Percentiles rank a stretch among this genome's conserved stretches.
These are phyloP conservation scores for Artemisia annua DNA, from an alignment of 129 eudicot genomes.

Conservation along the genomic window DNA sequence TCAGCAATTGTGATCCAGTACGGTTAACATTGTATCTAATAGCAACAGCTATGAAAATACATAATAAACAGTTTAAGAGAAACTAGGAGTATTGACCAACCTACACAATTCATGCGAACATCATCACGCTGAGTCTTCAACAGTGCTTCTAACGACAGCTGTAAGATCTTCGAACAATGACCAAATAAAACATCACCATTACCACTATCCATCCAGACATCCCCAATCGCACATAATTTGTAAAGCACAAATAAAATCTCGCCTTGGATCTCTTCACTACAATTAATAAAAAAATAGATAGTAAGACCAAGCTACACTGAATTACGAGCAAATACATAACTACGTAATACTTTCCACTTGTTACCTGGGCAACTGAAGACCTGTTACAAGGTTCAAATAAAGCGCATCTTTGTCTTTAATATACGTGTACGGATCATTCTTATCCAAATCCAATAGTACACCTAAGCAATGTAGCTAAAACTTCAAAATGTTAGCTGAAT, in stretches of 20 bases:
- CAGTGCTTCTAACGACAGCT: slow-evolving; percentile 67
- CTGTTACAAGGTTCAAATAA: slow-evolving; percentile 67
- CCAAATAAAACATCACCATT: slow-evolving; percentile 44
- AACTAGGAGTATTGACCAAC: slow-evolving; percentile 42
- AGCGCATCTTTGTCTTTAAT: slow-evolving; percentile 65
- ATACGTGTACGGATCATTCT: slow-evolving; percentile 40
- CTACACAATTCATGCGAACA: slow-evolving; percentile 89
- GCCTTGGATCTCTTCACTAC: slow-evolving; percentile 88
- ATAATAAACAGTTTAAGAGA: slow-evolving; percentile 10
- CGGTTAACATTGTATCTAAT: slow-evolving; percentile 7
- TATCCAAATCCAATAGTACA: slow-evolving; percentile 67
- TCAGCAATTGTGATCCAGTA: slow-evolving; percentile 1
- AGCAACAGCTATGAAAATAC: slow-evolving; percentile 9
- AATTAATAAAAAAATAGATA: slow-evolving; percentile 7
- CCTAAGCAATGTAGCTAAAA: slow-evolving; percentile 94
- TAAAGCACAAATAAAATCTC: slow-evolving; percentile 83
- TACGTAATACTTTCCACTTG: slow-evolving; percentile 25
- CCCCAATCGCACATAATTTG: slow-evolving; percentile 54
- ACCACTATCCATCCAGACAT: slow-evolving; percentile 40
- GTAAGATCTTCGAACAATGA: slow-evolving; percentile 64
- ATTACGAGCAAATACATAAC: slow-evolving; percentile 13
- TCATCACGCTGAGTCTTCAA: slow-evolving; percentile 88
- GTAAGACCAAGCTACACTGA: slow-evolving; percentile 16
- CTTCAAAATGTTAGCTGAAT: slow-evolving; percentile 18
- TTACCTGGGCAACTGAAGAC: slow-evolving; percentile 96